Evolutionary conservation across 1,139 yeast genomes (phyloP).

Genomic region (Candida sp.): DNA sequence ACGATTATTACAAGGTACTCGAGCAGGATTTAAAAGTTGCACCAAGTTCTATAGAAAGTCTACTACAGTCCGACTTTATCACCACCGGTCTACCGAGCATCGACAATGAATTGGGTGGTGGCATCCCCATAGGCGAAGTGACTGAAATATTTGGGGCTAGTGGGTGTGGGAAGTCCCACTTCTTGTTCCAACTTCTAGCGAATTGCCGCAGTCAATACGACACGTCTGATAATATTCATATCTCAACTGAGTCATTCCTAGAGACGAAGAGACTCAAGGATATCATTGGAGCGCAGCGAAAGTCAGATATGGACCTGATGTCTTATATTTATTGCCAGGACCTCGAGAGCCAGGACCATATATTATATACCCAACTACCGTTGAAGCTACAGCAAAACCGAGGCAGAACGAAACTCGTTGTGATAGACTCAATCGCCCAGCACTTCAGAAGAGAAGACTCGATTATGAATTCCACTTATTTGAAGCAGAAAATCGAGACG

Average conservation of each 20-base stretch:
- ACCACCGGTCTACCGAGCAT: constrained; percentile 65
- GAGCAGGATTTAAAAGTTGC: constrained; percentile 7
- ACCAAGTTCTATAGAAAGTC: constrained; percentile 12
- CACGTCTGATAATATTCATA: constrained; percentile 44
- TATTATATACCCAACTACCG: constrained; percentile 74
- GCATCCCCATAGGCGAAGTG: constrained; percentile 66
- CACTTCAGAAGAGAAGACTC: constrained; percentile 74
- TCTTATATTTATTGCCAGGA: constrained; percentile 69
- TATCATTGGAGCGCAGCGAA: constrained; percentile 19
- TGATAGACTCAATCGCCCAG: constrained; percentile 88
- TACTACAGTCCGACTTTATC: constrained; percentile 23
- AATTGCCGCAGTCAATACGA: constrained; percentile 30
- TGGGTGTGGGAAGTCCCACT: constrained; percentile 85
- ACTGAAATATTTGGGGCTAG: constrained; percentile 88
- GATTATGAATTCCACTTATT: constrained; percentile 30
- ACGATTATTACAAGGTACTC: constrained; percentile 30
- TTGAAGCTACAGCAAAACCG: constrained; percentile 44
- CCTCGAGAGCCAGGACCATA: constrained; percentile 76
- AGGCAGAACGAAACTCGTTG: constrained; percentile 52
- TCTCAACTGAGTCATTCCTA: constrained; percentile 77
- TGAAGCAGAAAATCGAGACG: constrained; percentile 23
- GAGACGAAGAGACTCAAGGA: constrained; percentile 64
- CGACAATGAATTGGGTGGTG: constrained; percentile 68
- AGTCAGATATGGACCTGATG: constrained; percentile 44
- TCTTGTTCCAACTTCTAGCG: constrained; percentile 62